phyloP scores from a whole-genome alignment of 306 rosid species.

The Malus sylvestris region DNA sequence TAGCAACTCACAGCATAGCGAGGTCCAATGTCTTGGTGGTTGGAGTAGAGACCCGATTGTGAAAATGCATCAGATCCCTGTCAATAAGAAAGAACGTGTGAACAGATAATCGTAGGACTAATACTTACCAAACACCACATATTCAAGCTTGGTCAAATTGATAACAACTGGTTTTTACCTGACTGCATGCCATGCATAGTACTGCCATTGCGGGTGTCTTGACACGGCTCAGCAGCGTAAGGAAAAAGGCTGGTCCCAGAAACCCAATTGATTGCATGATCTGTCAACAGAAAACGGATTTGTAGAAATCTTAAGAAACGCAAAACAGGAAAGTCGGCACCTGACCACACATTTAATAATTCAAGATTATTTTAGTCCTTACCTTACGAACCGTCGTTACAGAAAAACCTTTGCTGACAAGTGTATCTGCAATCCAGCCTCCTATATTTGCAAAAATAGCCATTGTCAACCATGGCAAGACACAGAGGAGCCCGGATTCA shows the following conservation, averaged over 20 bases:
- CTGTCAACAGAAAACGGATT: conserved; percentile 38
- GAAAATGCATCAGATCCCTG: conserved; percentile 97
- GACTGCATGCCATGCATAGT: conserved; percentile 92
- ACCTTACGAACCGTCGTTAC: conserved; percentile 88
- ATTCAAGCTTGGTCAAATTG: neutral
- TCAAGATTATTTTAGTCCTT: conserved; percentile 18
- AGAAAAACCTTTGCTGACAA: conserved; percentile 83
- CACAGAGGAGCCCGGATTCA: conserved; percentile 93
- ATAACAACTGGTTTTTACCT: conserved; percentile 47
- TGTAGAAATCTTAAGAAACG: neutral
- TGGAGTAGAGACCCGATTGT: conserved; percentile 89
- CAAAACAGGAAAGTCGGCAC: neutral
- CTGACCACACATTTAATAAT: neutral
- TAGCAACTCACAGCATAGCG: conserved; percentile 79
- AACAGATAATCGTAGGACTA: neutral
- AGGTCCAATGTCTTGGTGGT: conserved; percentile 95
- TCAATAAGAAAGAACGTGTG: conserved; percentile 10
- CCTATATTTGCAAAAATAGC: conserved; percentile 92
- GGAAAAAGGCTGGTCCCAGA: conserved; percentile 92
- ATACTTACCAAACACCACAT: neutral
- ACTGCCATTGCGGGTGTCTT: conserved; percentile 83
- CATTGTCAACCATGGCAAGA: conserved; percentile 97
- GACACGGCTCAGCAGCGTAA: conserved; percentile 71
- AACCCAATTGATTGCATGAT: conserved; percentile 92
- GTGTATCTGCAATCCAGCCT: conserved; percentile 98